phyloP scores from a whole-genome alignment of 2,329 filamentous ascomycete genomes.

The Exophiala viscosa region DNA sequence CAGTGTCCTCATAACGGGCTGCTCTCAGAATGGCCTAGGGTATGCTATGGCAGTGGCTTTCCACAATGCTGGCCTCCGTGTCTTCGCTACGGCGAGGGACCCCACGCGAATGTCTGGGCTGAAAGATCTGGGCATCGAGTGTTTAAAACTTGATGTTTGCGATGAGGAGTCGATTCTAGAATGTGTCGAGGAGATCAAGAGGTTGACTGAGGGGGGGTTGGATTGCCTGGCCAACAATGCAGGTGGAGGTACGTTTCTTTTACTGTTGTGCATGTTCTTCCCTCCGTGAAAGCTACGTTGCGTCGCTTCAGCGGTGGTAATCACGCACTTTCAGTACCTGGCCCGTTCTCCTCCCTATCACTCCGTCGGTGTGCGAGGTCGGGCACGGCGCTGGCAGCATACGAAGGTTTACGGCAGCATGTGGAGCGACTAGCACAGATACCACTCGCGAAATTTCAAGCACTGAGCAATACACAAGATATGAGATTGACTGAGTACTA shows the following conservation, averaged over 20 bases:
- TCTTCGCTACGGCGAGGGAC: conserved; percentile 39
- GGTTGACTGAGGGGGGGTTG: conserved; percentile 29
- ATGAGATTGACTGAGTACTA: no score
- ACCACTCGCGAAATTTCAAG: no score
- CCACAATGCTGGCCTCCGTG: conserved; percentile 33
- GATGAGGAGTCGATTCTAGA: conserved; percentile 7
- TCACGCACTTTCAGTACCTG: no score
- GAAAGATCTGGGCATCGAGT: conserved; percentile 17
- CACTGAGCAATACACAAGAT: no score
- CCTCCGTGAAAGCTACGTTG: no score
- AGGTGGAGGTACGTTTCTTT: conserved; percentile 32
- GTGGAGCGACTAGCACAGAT: no score
- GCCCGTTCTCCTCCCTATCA: no score
- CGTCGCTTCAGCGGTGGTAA: no score
- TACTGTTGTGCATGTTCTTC: neutral
- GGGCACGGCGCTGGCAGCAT: no score
- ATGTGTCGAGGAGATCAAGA: conserved; percentile 11
- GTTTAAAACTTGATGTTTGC: conserved; percentile 16
- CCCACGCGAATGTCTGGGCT: conserved; percentile 30
- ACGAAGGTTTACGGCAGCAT: no score
- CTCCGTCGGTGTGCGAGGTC: no score
- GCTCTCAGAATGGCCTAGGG: conserved; percentile 34
- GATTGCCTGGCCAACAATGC: conserved; percentile 49
- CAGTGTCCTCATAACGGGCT: conserved; percentile 22
- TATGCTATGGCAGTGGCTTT: conserved; percentile 36